These are phyloP conservation scores for Hepatocystis sp. DNA, from an alignment of 169 alveolate genomes.

Conservation along the genomic window DNA sequence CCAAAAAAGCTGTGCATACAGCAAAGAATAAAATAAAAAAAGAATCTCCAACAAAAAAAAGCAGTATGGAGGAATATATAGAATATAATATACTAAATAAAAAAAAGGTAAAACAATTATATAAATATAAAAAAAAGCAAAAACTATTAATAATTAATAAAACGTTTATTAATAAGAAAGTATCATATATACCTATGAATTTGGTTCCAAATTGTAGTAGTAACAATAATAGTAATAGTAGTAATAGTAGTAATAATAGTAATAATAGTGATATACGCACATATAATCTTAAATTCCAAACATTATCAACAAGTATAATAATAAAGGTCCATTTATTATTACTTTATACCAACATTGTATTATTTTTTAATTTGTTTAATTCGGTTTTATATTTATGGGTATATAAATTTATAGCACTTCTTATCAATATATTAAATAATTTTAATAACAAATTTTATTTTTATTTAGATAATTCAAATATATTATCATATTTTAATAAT, in stretches of 20 bases:
- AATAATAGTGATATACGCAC: slow-evolving; percentile 21
- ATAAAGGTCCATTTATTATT: slow-evolving; percentile 25
- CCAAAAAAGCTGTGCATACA: too few relatives aligned
- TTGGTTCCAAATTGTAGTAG: slow-evolving; percentile 22
- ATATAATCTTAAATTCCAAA: slow-evolving; percentile 31
- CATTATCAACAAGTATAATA: slow-evolving; percentile 14
- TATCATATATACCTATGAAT: slow-evolving; percentile 58
- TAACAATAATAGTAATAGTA: too few relatives aligned
- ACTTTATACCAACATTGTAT: slow-evolving; percentile 40
- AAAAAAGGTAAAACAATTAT: slow-evolving; percentile 33
- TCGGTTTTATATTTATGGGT: slow-evolving; percentile 43
- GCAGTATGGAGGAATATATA: slow-evolving; percentile 4
- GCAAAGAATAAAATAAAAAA: background rate
- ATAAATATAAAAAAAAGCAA: slow-evolving; percentile 41
- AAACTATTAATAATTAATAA: slow-evolving; percentile 18
- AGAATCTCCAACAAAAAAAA: background rate
- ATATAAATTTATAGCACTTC: slow-evolving; percentile 37
- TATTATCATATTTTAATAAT: slow-evolving; percentile 33
- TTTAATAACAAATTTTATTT: slow-evolving; percentile 15
- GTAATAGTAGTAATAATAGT: too few relatives aligned
- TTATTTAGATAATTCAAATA: slow-evolving; percentile 31
- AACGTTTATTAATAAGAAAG: slow-evolving; percentile 20
- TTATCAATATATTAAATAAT: slow-evolving; percentile 35
- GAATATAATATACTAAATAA: slow-evolving; percentile 27
- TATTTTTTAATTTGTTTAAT: slow-evolving; percentile 23